These are phyloP conservation scores for Anthoceros angustus DNA, from an alignment of 225 moss, liverwort and hornwort species.

Conservation along the genomic window DNA sequence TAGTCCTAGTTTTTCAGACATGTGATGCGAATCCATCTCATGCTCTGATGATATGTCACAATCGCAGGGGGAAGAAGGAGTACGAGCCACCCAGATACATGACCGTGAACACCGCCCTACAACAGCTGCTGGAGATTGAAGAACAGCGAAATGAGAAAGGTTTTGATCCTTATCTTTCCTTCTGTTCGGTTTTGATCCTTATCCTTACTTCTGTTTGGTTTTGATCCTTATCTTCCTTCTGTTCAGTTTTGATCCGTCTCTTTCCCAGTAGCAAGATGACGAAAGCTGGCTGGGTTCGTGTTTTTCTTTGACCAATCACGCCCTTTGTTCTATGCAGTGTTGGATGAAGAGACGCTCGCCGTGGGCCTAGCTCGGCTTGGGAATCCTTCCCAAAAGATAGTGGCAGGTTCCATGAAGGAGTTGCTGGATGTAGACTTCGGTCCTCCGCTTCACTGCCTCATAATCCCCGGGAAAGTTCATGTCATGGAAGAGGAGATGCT, in stretches of 20 bases:
- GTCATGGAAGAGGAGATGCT: slow-evolving; percentile 93
- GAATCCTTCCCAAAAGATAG: slow-evolving; percentile 66
- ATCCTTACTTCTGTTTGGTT: slow-evolving; percentile 19
- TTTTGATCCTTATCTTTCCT: slow-evolving; percentile 9
- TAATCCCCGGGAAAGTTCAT: slow-evolving; percentile 66
- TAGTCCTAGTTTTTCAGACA: not conserved
- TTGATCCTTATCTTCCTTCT: not conserved
- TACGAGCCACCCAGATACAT: slow-evolving; percentile 90
- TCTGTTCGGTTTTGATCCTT: not conserved
- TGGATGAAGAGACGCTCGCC: slow-evolving; percentile 50
- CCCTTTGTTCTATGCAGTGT: slow-evolving; percentile 27
- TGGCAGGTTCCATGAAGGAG: slow-evolving; percentile 61
- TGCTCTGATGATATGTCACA: not conserved
- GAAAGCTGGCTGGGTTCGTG: not conserved
- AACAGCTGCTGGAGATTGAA: slow-evolving; percentile 87
- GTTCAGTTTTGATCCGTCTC: not conserved
- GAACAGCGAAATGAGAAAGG: slow-evolving; percentile 54
- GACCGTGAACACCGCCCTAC: slow-evolving; percentile 83
- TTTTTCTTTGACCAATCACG: not conserved
- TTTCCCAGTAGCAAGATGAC: not conserved
- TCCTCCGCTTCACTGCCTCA: slow-evolving; percentile 66
- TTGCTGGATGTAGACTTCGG: slow-evolving; percentile 67
- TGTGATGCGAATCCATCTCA: not conserved
- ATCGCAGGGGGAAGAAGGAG: slow-evolving; percentile 64
- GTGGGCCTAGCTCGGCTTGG: slow-evolving; percentile 87